phyloP scores from a whole-genome alignment of 108 stramenopile genomes.

The Cyclostephanos invisitatus region DNA sequence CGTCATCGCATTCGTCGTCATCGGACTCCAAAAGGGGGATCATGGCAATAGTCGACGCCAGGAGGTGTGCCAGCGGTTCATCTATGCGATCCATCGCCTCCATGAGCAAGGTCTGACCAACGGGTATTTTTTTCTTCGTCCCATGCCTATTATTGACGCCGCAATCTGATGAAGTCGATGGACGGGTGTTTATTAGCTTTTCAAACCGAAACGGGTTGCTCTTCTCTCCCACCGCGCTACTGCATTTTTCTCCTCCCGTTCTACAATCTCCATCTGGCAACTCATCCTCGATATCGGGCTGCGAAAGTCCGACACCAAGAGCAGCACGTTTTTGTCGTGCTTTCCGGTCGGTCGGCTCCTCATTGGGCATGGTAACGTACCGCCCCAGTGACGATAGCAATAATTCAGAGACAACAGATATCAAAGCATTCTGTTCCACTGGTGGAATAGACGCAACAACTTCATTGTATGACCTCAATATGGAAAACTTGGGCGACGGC shows the following conservation, averaged over 20 bases:
- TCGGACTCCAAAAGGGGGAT: constrained; percentile 12
- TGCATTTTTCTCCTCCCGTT: background rate
- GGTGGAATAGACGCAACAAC: constrained; percentile 20
- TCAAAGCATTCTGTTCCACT: constrained; percentile 6
- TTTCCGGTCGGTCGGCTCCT: constrained; percentile 25
- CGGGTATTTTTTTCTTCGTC: constrained; percentile 17
- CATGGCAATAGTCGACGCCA: constrained; percentile 33
- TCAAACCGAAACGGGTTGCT: constrained; percentile 44
- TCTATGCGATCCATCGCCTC: constrained; percentile 38
- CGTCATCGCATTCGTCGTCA: background rate
- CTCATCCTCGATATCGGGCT: constrained; percentile 33
- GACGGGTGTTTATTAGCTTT: constrained; percentile 24
- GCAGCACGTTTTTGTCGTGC: constrained; percentile 32
- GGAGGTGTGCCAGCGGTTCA: constrained; percentile 40
- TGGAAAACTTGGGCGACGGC: background rate
- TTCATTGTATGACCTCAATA: background rate
- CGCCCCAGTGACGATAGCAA: constrained; percentile 31
- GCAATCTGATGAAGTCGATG: background rate
- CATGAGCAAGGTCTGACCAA: constrained; percentile 36
- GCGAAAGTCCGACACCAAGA: constrained; percentile 29
- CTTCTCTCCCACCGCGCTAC: constrained; percentile 1
- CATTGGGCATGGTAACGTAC: constrained; percentile 36
- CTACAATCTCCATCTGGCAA: background rate
- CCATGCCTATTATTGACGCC: constrained; percentile 7
- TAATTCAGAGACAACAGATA: constrained; percentile 23